Base-by-base conservation (phyloP, 768 basidiomycete species). In the Hygrophorus russula region DNA sequence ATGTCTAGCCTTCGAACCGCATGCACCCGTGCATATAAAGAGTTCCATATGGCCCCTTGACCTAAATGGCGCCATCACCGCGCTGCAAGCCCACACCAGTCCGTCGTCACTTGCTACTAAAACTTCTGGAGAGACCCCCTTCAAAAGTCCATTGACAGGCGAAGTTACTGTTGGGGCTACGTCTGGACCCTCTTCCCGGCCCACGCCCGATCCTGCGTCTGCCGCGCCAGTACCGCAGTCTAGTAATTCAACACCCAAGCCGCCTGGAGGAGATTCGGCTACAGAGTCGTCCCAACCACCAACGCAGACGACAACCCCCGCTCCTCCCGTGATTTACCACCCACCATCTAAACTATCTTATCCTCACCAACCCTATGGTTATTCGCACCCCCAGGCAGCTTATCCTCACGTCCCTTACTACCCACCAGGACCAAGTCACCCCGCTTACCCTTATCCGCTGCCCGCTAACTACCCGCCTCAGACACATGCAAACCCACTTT, bases 331-430 rank as follows among this genome's bases (percentile, higher is more conserved):
- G 18, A 15, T 39, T 35, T 42, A 49, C 40, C 41, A 28, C 2
- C 44, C 53, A n/a, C 59, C 60, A 39, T 54, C 64, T 30, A 24
- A 24, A 24, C 74, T 74, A 28, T 64, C 76, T 6, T 82, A 83
- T 56, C 78, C 80, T 0, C 81, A 81, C 46, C 60, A 75, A 0
- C 73, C 82, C 0, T 84, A 83, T 24, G 24, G 24, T 24, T 24
- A 24, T 24, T 3, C 24, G 7, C 24, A 24, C 55, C 39, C 63
- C 27, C 74, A 73, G 46, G 57, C 74, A 27, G 64, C 77, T 7
- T 82, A 83, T 56, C 78, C 80, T 0, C 82, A 82, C 47, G 60
- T 75, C 0, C 75, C 84, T 0, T 83, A 83, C 55, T 84, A 82
- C 53, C 56, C 71, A 7, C 63, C 68, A 59, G 51, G 49, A 17